A percentile compares a stretch with the other conserved stretches of the same genome.
phyloP scores from a whole-genome alignment of 2,329 filamentous ascomycete species.

The Ophiostoma montium region DNA sequence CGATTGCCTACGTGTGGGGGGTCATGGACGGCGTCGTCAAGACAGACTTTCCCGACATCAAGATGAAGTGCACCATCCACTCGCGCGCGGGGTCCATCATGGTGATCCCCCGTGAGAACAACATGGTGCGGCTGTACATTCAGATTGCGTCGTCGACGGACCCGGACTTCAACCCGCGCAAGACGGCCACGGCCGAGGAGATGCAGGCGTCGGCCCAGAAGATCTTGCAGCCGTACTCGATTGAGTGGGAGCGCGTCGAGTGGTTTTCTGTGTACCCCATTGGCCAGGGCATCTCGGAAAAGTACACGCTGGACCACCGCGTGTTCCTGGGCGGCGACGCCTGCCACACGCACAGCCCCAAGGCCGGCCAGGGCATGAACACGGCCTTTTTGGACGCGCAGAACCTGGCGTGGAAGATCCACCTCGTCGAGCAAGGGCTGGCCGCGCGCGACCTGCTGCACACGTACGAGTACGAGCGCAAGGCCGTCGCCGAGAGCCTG shows the following conservation, averaged over 20 bases:
- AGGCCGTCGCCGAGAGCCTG: slow-evolving; percentile 69
- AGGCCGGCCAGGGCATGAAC: slow-evolving; percentile 71
- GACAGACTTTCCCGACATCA: slow-evolving; percentile 66
- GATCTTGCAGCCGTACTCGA: slow-evolving; percentile 51
- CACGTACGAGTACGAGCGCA: slow-evolving; percentile 79
- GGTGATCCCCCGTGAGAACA: slow-evolving; percentile 60
- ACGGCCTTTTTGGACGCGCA: slow-evolving; percentile 67
- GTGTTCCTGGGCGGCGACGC: slow-evolving; percentile 66
- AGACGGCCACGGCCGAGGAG: slow-evolving; percentile 46
- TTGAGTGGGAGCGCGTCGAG: slow-evolving; percentile 52
- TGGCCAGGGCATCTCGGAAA: slow-evolving; percentile 57
- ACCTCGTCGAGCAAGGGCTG: slow-evolving; percentile 74
- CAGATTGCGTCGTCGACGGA: slow-evolving; percentile 47
- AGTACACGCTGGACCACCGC: slow-evolving; percentile 51
- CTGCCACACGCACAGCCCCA: slow-evolving; percentile 68
- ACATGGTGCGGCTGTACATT: slow-evolving; percentile 56
- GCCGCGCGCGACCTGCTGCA: slow-evolving; percentile 60
- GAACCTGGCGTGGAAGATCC: slow-evolving; percentile 93
- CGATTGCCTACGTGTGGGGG: slow-evolving; percentile 59
- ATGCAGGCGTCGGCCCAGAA: slow-evolving; percentile 52
- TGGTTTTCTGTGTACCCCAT: slow-evolving; percentile 71
- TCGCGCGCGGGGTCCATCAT: slow-evolving; percentile 62
- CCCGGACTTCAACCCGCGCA: slow-evolving; percentile 42
- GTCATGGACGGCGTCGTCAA: slow-evolving; percentile 61
- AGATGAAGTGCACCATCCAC: slow-evolving; percentile 67